A percentile compares a stretch with the other conserved stretches of the same genome.
Evolutionary conservation across 2,329 filamentous ascomycete species (phyloP).

Genomic region (Albophoma yamanashiensis): DNA sequence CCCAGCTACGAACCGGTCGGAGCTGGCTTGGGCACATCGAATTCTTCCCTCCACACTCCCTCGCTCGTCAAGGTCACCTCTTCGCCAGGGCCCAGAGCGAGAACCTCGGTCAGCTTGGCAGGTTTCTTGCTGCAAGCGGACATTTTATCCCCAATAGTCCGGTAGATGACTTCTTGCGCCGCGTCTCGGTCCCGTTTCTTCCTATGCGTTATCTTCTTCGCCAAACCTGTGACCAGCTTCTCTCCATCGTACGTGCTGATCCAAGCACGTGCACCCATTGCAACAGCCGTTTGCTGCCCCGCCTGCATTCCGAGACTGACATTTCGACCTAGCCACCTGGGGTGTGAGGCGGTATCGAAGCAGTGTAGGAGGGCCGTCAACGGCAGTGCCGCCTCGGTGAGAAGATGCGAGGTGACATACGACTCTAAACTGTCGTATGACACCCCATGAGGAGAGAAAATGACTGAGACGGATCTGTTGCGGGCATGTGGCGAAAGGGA

Average conservation of each 20-base stretch:
- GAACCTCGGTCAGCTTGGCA: conserved; percentile 23
- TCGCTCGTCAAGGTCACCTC: conserved; percentile 30
- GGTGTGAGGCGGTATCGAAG: conserved; percentile 47
- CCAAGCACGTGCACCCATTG: conserved; percentile 45
- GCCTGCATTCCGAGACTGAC: conserved; percentile 45
- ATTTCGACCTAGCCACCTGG: conserved; percentile 51
- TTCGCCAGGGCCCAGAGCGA: conserved; percentile 30
- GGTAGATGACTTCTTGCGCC: conserved; percentile 24
- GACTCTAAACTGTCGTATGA: conserved; percentile 39
- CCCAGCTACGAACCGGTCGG: not conserved
- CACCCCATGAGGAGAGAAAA: conserved; percentile 57
- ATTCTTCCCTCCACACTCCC: conserved; percentile 17
- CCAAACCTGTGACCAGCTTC: conserved; percentile 39
- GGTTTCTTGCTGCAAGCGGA: conserved; percentile 6
- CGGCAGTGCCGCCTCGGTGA: conserved; percentile 44
- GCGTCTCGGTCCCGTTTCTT: conserved; percentile 32
- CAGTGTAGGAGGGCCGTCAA: conserved; percentile 55
- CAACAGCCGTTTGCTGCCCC: conserved; percentile 44
- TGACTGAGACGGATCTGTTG: conserved; percentile 42
- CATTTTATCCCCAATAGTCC: conserved; percentile 1
- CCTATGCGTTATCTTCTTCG: conserved; percentile 38
- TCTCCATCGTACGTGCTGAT: conserved; percentile 51
- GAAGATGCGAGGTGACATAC: conserved; percentile 47
- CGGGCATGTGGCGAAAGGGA: conserved; percentile 21
- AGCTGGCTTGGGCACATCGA: not conserved